Base-by-base conservation (phyloP, 768 basidiomycete genomes). In the Russula emetica region DNA sequence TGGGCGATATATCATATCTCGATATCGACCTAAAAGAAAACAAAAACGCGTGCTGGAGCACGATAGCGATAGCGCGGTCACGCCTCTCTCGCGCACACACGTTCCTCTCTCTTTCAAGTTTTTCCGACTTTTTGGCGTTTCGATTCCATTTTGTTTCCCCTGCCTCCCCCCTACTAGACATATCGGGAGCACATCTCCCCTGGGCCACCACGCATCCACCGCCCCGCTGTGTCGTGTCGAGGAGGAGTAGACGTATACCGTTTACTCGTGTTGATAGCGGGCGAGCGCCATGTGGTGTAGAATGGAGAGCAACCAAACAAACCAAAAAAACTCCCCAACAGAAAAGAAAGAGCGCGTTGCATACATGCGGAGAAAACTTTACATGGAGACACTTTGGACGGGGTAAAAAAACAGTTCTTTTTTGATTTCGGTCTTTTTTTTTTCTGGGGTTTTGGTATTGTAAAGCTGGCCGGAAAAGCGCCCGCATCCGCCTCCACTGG, bases 161-260 rank as follows among this genome's bases (percentile, higher is more conserved):
- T n/a, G n/a, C 52, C 9, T 54, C 24, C 8, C n/a, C 38, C 32
- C 34, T 5, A 47, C 44, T 60, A 45, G 24, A 54, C 52, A 54
- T 61, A 61, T 61, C 22, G 32, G 62, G 53, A 61, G 24, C 32
- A n/a, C 11, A n/a, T 24, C 30, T n/a, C 16, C 38, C 44, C 52
- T 30, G 22, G 32, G 13, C 16, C 32, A 44, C 57, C 62, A 63
- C 52, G 62, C 58, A 28, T 30, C 42, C 53, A 63, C 62, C 42
- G 62, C 62, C 58, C 62, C 52, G 62, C 62, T 58, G 57, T 53
- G 52, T 61, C 60, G 60, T 61, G 59, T 47, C 16, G n/a, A 32
- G 36, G 40, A 22, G 24, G 54, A 18, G 26, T 2, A 20, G 40
- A 50, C 32, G n/a, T n/a, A n/a, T n/a, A n/a, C n/a, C n/a, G n/a